phyloP scores from a whole-genome alignment of 2,329 filamentous ascomycete species.

The Pseudogymnoascus sp. region DNA sequence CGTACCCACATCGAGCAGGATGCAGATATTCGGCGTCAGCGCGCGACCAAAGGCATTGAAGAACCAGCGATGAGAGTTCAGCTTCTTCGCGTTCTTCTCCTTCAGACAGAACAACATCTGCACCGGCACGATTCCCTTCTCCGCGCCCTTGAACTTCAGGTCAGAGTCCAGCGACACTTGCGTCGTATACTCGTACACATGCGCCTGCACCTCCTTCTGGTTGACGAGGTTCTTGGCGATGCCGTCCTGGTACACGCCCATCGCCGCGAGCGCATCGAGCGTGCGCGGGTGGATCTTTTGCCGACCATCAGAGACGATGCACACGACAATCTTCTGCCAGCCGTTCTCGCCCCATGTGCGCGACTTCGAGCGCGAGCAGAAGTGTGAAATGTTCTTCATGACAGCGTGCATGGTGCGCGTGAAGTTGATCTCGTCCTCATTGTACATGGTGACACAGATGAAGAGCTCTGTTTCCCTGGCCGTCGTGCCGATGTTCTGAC shows the following conservation, averaged over 20 bases:
- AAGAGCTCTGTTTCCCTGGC: slow-evolving; percentile 88
- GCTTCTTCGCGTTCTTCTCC: slow-evolving; percentile 94
- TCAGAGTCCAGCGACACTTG: slow-evolving; percentile 94
- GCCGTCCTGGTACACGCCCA: slow-evolving; percentile 96
- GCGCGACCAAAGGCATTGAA: slow-evolving; percentile 96
- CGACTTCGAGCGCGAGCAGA: slow-evolving; percentile 85
- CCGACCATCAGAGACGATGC: slow-evolving; percentile 89
- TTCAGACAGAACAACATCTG: slow-evolving; percentile 99
- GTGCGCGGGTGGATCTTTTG: slow-evolving; percentile 90
- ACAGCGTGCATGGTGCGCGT: slow-evolving; percentile 97
- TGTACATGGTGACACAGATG: slow-evolving; percentile 98
- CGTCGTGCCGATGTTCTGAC: slow-evolving; percentile 79
- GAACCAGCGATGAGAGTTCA: slow-evolving; percentile 98
- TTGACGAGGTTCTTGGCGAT: slow-evolving; percentile 99
- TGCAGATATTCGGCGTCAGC: slow-evolving; percentile 92
- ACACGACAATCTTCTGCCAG: slow-evolving; percentile 99
- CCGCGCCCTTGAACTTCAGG: slow-evolving; percentile 96
- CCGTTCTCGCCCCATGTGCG: slow-evolving; percentile 94
- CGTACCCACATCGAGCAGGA: slow-evolving; percentile 92
- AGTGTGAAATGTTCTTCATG: slow-evolving; percentile 96
- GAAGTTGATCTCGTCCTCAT: slow-evolving; percentile 94
- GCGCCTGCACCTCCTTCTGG: slow-evolving; percentile 85
- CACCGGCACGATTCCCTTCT: slow-evolving; percentile 96
- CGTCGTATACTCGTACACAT: slow-evolving; percentile 98
- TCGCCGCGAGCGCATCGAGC: slow-evolving; percentile 85